These are phyloP conservation scores for Kodamaea neixiangensis DNA, from an alignment of 805 yeast genomes.

Conservation along the genomic window DNA sequence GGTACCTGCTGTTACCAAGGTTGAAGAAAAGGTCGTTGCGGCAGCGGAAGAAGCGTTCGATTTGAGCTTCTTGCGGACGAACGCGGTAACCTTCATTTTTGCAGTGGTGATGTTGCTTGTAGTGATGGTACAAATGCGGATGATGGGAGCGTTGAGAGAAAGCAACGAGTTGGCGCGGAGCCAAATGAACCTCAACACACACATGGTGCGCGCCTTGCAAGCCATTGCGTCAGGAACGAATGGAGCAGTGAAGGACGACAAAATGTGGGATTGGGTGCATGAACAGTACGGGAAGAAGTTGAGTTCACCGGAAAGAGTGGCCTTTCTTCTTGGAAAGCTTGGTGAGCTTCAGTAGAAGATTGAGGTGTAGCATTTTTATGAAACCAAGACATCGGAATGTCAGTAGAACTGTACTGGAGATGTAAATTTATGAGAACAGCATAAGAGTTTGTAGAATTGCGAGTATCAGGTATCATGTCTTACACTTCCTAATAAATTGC, in stretches of 20 bases:
- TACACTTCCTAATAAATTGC: no score
- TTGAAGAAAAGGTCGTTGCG: not conserved
- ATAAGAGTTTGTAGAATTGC: no score
- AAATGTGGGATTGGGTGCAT: constrained; percentile 26
- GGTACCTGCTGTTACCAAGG: constrained; percentile 12
- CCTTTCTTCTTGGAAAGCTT: constrained; percentile 12
- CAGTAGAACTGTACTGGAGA: not conserved
- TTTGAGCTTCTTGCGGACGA: constrained; percentile 10
- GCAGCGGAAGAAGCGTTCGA: not conserved
- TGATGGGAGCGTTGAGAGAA: constrained; percentile 19
- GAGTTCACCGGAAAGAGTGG: constrained; percentile 19
- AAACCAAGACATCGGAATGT: not conserved
- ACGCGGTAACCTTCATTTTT: constrained; percentile 14
- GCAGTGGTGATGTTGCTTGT: constrained; percentile 23
- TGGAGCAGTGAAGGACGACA: not conserved
- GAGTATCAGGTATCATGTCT: no score
- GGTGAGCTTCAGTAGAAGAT: not conserved
- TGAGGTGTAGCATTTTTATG: not conserved
- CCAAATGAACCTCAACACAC: constrained; percentile 21
- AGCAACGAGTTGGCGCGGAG: constrained; percentile 22
- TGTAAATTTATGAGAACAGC: not conserved
- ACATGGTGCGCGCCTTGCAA: constrained; percentile 13
- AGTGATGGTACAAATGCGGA: constrained; percentile 22
- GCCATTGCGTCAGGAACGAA: not conserved
- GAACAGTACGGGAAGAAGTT: constrained; percentile 19